A percentile compares a stretch with the other conserved stretches of the same genome.
Conservation (phyloP, 1,284 basidiomycete species). For the Malassezia nana region DNA sequence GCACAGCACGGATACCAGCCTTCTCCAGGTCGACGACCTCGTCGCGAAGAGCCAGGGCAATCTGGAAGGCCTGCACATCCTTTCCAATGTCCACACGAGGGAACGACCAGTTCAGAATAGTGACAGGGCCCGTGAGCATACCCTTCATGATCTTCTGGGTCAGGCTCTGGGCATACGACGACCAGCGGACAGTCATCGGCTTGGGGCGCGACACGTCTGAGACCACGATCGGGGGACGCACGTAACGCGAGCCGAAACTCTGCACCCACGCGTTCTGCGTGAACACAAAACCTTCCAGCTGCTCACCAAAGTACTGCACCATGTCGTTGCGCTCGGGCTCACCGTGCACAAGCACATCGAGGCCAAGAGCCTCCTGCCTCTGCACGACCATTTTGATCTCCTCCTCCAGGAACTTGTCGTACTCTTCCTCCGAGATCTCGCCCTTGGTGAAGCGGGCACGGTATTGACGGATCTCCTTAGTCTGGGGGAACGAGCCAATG, state of each 20-base stretch:
- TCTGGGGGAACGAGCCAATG: conserved; percentile 92
- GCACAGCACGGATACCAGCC: conserved; percentile 93
- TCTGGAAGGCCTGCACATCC: conserved; percentile 95
- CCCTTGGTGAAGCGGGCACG: conserved; percentile 63
- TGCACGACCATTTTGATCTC: conserved; percentile 88
- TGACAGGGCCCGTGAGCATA: conserved; percentile 70
- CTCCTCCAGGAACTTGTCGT: conserved; percentile 97
- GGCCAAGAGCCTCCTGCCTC: conserved; percentile 91
- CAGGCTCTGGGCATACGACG: conserved; percentile 87
- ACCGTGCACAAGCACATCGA: conserved; percentile 97
- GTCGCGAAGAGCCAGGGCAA: conserved; percentile 94
- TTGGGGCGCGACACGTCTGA: conserved; percentile 88
- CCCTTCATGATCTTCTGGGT: conserved; percentile 97
- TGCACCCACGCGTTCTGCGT: conserved; percentile 99
- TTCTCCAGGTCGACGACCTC: conserved; percentile 96
- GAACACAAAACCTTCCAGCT: conserved; percentile 88
- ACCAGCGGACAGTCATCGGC: conserved; percentile 97
- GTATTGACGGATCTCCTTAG: conserved; percentile 71
- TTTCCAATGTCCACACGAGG: conserved; percentile 94
- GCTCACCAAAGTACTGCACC: conserved; percentile 99
- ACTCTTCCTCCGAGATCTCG: conserved; percentile 75
- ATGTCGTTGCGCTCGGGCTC: conserved; percentile 99
- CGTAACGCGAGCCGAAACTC: conserved; percentile 79
- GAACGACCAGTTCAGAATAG: conserved; percentile 99
- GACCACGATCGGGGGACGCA: conserved; percentile 96